Percentiles rank a stretch among this genome's conserved stretches.
Conservation (phyloP, 1,139 yeast genomes). For the Debaryomyces sp. region DNA sequence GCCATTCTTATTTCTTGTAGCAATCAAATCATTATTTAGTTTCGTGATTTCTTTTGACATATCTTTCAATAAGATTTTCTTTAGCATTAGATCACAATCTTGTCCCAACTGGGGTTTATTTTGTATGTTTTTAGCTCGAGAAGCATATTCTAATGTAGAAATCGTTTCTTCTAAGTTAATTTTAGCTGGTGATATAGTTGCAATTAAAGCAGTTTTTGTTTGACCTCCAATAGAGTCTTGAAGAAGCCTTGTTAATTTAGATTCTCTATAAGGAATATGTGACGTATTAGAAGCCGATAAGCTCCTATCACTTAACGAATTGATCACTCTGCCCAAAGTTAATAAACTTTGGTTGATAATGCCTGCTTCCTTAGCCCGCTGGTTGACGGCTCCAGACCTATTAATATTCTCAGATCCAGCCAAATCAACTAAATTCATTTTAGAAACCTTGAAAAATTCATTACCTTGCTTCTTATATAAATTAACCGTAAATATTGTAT, state of each 20-base stretch:
- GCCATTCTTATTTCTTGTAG: constrained; percentile 66
- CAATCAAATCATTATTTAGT: constrained; percentile 58
- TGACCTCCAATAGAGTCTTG: constrained; percentile 86
- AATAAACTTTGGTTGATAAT: constrained; percentile 81
- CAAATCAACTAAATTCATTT: constrained; percentile 79
- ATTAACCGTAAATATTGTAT: constrained; percentile 68
- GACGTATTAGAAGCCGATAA: constrained; percentile 10
- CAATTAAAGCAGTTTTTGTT: constrained; percentile 78
- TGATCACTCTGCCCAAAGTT: constrained; percentile 84
- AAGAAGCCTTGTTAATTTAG: constrained; percentile 74
- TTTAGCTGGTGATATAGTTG: constrained; percentile 81
- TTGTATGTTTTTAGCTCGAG: constrained; percentile 75
- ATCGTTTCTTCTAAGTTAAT: constrained; percentile 75
- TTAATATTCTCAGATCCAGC: constrained; percentile 88
- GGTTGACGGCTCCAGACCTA: constrained; percentile 77
- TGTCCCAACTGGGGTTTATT: constrained; percentile 66
- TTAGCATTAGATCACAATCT: constrained; percentile 57
- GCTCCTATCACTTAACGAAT: constrained; percentile 49
- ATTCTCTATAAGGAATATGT: constrained; percentile 85
- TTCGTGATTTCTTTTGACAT: constrained; percentile 59
- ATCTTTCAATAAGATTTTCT: constrained; percentile 60
- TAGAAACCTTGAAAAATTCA: constrained; percentile 53
- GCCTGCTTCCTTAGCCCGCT: constrained; percentile 86
- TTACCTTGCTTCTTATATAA: constrained; percentile 50
- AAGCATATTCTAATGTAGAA: constrained; percentile 84